These are phyloP conservation scores for Penicillium sp. DNA, from an alignment of 2,329 filamentous ascomycete genomes.

Conservation along the genomic window DNA sequence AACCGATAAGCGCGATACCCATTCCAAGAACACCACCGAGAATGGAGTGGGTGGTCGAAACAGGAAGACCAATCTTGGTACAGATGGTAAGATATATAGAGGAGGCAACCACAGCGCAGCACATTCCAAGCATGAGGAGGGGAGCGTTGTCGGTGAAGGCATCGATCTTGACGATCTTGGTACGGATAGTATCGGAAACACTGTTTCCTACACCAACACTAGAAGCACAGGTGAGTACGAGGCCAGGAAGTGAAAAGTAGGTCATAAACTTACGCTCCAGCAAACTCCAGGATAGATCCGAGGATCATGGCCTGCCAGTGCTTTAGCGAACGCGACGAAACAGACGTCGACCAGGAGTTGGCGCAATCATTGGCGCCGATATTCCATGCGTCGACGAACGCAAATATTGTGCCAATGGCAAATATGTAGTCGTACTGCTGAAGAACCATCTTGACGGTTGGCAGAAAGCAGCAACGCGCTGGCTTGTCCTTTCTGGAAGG, in stretches of 20 bases:
- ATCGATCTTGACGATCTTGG: neutral
- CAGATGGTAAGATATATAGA: neutral
- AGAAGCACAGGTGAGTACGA: neutral
- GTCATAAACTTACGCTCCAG: neutral
- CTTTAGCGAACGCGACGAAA: neutral
- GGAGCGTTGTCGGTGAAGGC: neutral
- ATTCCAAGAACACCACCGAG: neutral
- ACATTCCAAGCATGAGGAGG: neutral
- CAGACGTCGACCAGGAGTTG: constrained; percentile 1
- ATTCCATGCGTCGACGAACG: neutral
- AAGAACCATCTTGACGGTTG: neutral
- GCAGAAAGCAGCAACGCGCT: neutral
- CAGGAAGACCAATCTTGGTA: neutral
- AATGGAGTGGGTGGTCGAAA: neutral
- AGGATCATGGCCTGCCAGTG: neutral
- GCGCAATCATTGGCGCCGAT: neutral
- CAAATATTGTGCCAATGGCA: neutral
- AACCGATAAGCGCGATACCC: neutral
- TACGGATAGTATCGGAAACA: neutral
- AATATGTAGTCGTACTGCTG: neutral
- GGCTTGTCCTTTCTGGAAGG: neutral
- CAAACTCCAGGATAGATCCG: neutral
- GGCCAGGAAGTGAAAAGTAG: neutral
- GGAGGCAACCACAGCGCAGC: neutral
- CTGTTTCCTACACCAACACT: constrained; percentile 1